phyloP scores from a whole-genome alignment of 83 land plant genomes.

The Picea abies region DNA sequence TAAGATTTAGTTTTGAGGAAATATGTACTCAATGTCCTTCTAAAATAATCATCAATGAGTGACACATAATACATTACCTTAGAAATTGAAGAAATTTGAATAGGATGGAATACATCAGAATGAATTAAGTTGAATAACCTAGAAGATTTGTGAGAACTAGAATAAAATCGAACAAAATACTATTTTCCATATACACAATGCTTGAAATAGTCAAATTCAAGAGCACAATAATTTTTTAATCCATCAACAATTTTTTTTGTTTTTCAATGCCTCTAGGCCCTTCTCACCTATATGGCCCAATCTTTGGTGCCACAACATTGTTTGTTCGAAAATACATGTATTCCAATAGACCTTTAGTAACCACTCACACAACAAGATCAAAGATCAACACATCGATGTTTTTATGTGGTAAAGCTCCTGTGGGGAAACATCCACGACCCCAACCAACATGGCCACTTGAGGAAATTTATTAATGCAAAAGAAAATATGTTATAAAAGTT shows the following conservation, averaged over 20 bases:
- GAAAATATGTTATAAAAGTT: no score
- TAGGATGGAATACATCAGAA: neutral
- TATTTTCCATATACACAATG: neutral
- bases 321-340: neutral
- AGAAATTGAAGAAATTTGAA: neutral
- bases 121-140: neutral
- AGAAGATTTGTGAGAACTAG: neutral
- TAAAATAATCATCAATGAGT: neutral
- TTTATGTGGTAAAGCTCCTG: no score
- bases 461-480: no score
- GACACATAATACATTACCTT: neutral
- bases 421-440: no score
- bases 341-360: no score
- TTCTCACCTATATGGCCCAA: neutral
- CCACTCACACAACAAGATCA: no score
- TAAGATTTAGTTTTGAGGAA: neutral
- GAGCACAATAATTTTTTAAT: neutral
- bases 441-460: no score
- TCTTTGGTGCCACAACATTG: neutral
- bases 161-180: neutral
- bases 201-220: neutral
- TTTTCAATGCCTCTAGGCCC: neutral
- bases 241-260: neutral
- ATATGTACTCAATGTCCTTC: neutral
- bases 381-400: no score